Conservation (phyloP, 1,139 yeast species). For the Entelexis sorbosivorans region DNA sequence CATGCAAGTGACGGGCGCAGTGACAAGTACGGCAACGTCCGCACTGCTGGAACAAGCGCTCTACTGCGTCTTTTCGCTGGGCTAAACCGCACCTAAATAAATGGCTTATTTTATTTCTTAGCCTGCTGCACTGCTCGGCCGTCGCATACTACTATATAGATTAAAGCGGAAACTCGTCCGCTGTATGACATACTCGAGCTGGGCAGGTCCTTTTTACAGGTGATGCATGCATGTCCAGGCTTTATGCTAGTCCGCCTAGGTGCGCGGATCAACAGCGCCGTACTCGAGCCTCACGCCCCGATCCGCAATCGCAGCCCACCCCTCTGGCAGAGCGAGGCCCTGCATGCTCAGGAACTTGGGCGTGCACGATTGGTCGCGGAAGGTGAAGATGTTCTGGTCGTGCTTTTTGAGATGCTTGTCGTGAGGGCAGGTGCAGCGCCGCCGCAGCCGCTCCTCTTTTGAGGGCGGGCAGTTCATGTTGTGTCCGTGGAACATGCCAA, state of each 20-base stretch:
- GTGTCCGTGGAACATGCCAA: slow-evolving; percentile 68
- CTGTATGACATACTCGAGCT: too few species aligned
- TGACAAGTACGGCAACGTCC: too few species aligned
- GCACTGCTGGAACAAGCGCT: too few species aligned
- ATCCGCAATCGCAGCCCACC: slow-evolving; percentile 13
- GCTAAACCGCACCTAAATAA: too few species aligned
- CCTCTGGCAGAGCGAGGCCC: slow-evolving; percentile 54
- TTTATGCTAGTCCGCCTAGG: background rate
- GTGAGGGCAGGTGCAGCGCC: slow-evolving; percentile 17
- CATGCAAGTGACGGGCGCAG: too few species aligned
- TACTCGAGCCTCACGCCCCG: background rate
- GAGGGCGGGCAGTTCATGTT: slow-evolving; percentile 62
- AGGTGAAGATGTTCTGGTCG: slow-evolving; percentile 54
- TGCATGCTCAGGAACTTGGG: slow-evolving; percentile 55
- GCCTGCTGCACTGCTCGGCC: too few species aligned
- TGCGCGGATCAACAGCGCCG: background rate
- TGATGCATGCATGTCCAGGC: too few species aligned
- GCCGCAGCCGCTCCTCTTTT: slow-evolving; percentile 17
- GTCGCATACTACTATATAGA: too few species aligned
- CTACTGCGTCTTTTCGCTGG: too few species aligned
- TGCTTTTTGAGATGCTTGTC: slow-evolving; percentile 6
- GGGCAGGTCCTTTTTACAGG: too few species aligned
- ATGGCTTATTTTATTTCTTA: too few species aligned
- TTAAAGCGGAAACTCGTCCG: too few species aligned
- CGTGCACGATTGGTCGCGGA: slow-evolving; percentile 79